Evolutionary conservation across 371 early-diverging fungal species (phyloP), one percentile per base, ranked within the genome.

Genomic region (Lichtheimia ramosa): DNA sequence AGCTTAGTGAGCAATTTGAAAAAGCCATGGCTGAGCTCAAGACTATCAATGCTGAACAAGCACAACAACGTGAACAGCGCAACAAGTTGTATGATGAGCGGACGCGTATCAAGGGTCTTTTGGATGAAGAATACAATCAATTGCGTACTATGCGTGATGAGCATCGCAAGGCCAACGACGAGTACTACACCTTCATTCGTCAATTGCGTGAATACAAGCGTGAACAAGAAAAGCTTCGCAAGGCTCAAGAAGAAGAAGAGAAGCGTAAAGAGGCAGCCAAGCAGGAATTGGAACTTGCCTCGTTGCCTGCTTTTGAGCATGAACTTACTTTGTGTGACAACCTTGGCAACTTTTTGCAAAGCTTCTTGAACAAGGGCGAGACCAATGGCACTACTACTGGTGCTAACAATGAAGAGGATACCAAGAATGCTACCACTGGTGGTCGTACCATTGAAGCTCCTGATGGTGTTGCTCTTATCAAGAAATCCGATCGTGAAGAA

Each of bases 321-420:
- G 97, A 97, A 71, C 94, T 97, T 63, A 71, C 76, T 64, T 80
- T 80, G 43, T 94, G 94, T 78, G 89, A 90, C 58, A 84, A 84
- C 57, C 79, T 96, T 42, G 80, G 93, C 66, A 70, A 77, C 48
- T 92, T 89, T 69, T 83, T 96, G 63, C 73, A 81, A 66, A 65
- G 70, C 53, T 73, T 71, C 53, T 23, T 71, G 14, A 48, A 62
- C 14, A 48, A 52, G 16, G 57, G 51, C 20, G 51, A 43, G 15
- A 43, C 27, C 27, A 50, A 56, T 25, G 43, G 48, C 20, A 23
- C 61, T 20, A 40, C 65, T 7, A 43, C 56, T 21, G 61, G 64
- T 46, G 66, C 66, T 25, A 54, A 43, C 25, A 60, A 62, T 51
- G 77, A 80, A 16, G 64, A 73, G 64, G 54, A 69, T 46, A 68